phyloP scores from a whole-genome alignment of 1,284 basidiomycete genomes.

The Ceratobasidium sp. region DNA sequence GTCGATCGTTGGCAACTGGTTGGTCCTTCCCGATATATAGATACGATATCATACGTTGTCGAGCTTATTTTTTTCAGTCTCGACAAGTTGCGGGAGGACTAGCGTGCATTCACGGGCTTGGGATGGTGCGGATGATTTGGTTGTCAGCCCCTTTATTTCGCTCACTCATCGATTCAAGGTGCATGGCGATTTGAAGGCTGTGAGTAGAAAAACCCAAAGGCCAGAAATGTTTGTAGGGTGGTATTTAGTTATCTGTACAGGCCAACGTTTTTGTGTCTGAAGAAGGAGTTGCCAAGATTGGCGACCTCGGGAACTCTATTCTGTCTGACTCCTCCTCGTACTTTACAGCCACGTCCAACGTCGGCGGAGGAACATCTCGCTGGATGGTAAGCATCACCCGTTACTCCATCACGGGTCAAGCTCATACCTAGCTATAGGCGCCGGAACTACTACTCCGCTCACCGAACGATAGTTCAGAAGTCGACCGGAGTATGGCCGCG shows the following conservation, averaged over 20 bases:
- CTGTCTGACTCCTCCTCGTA: neutral
- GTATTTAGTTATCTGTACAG: neutral
- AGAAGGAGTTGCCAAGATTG: slow-evolving; percentile 4
- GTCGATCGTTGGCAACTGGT: slow-evolving; percentile 13
- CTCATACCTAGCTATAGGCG: neutral
- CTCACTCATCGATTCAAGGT: neutral
- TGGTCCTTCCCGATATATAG: neutral
- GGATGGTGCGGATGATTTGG: neutral
- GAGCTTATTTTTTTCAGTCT: neutral
- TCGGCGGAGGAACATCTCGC: slow-evolving; percentile 23
- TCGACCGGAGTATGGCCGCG: slow-evolving; percentile 2
- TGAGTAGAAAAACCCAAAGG: neutral
- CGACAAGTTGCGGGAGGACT: neutral
- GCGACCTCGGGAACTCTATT: slow-evolving; percentile 29
- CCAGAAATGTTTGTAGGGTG: neutral
- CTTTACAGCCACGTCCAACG: slow-evolving; percentile 17
- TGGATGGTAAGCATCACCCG: slow-evolving; percentile 30
- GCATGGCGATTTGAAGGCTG: slow-evolving; percentile 26
- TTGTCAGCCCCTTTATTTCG: too few species aligned
- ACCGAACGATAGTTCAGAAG: neutral
- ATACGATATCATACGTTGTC: neutral
- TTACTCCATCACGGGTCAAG: neutral
- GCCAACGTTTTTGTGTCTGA: slow-evolving; percentile 17
- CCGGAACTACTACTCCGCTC: slow-evolving; percentile 9
- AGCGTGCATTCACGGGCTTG: slow-evolving; percentile 4